Evolutionary conservation across 441 rosid genomes (phyloP), one percentile per base, ranked within the genome.

Genomic region (Corymbia citriodora): DNA sequence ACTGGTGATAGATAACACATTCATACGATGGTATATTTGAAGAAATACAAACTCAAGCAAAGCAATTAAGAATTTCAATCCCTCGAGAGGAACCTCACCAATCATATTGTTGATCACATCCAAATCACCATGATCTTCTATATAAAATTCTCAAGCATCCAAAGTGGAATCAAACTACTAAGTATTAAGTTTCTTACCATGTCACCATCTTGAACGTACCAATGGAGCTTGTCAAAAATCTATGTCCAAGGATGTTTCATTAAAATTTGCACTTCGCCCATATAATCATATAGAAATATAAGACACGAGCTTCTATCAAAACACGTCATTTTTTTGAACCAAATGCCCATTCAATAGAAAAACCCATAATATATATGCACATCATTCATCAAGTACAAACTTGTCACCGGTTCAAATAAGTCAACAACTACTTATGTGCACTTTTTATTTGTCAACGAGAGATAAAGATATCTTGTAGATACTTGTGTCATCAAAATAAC

Each of bases 121-220:
- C 8, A 63, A 33, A 63, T 63, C 70, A 29, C 8, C 18, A 63
- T 63, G 70, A 63, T 63, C 70, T 63, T 29, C 70, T 29, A 63
- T 2, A 3, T 63, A 63, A 29, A 63, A 63, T 63, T 63, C 33
- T 29, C 70, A 63, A 29, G 18, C 17, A 13, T 29, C 70, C 29
- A 63, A 18, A 40, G 50, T 70, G 48, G 81, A 25, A 91, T 88
- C 90, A 40, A 61, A 54, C 13, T 52, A 48, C 13, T 61, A 91
- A 33, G 87, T 27, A 55, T 83, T 87, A 86, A 31, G 83, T 90
- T 52, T 91, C 96, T 95, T 92, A 98, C 99, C 95, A 93, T 97
- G 93, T 98, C 99, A 90, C 96, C 99, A 93, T 95, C 95, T 91
- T 94, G 92, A 63, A 96, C 96, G 91, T 98, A 98, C 96, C 95